Conservation (phyloP, 1,284 basidiomycete species). For the Irpex lacteus region DNA sequence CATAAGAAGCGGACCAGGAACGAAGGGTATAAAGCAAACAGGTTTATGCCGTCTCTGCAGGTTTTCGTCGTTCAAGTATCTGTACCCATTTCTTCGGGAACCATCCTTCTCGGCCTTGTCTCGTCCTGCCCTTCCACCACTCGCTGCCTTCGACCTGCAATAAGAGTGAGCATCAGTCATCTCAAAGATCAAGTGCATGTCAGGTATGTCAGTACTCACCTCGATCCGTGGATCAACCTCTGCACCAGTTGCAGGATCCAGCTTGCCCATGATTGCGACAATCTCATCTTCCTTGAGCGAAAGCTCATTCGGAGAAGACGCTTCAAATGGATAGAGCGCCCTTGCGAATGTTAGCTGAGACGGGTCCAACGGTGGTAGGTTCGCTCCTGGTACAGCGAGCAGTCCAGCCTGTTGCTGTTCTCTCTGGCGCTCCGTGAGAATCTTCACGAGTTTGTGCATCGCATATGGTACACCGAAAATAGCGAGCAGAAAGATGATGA, state of each 20-base stretch:
- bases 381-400: slow-evolving; percentile 30
- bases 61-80: slow-evolving; percentile 53
- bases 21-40: slow-evolving; percentile 29
- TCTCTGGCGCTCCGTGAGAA: slow-evolving; percentile 67
- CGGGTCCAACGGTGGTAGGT: slow-evolving; percentile 66
- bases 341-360: slow-evolving; percentile 85
- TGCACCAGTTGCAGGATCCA: slow-evolving; percentile 67
- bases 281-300: slow-evolving; percentile 88
- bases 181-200: background rate
- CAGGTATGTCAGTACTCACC: slow-evolving; percentile 28
- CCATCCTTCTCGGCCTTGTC: slow-evolving; percentile 95
- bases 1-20: background rate
- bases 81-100: slow-evolving; percentile 93
- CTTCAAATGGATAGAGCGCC: slow-evolving; percentile 79
- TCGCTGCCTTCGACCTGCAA: slow-evolving; percentile 54
- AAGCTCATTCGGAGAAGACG: slow-evolving; percentile 78
- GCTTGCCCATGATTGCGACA: slow-evolving; percentile 87
- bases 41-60: slow-evolving; percentile 38
- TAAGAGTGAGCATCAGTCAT: background rate
- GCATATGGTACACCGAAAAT: slow-evolving; percentile 92
- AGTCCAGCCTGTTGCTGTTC: slow-evolving; percentile 37
- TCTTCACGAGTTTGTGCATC: slow-evolving; percentile 87
- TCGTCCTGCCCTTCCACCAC: slow-evolving; percentile 96
- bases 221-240: slow-evolving; percentile 74
- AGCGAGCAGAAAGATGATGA: slow-evolving; percentile 94